Evolutionary conservation across 148 eudicot genomes (phyloP).

Genomic region (Heliosperma pusillum): DNA sequence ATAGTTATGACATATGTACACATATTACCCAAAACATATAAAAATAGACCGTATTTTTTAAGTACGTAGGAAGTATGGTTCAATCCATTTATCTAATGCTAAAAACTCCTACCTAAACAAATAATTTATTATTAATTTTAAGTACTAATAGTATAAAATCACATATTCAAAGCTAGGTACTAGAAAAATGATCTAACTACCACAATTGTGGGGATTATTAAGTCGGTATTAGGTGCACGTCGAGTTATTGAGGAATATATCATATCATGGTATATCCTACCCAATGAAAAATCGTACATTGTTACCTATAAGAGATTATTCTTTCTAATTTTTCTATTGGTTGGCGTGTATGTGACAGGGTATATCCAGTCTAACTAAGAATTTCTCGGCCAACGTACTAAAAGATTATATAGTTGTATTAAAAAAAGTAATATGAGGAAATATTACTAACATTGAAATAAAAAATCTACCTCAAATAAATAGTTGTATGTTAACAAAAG

Average conservation of each 20-base stretch:
- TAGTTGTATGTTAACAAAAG: too few relatives aligned
- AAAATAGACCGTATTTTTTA: background rate
- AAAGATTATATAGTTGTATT: too few relatives aligned
- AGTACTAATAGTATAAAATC: background rate
- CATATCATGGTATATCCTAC: background rate
- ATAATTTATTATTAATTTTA: background rate
- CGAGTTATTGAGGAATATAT: background rate
- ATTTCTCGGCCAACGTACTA: too few relatives aligned
- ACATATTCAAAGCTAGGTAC: background rate
- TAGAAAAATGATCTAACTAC: background rate
- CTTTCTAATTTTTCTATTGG: too few relatives aligned
- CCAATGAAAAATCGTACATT: background rate
- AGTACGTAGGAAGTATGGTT: background rate
- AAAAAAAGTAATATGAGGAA: too few relatives aligned
- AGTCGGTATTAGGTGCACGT: background rate
- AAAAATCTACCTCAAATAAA: too few relatives aligned
- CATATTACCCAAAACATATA: conserved; percentile 7
- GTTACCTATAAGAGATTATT: too few relatives aligned
- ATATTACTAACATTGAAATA: too few relatives aligned
- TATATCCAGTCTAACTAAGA: too few relatives aligned
- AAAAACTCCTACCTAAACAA: conserved; percentile 1
- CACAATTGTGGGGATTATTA: background rate
- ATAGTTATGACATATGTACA: background rate
- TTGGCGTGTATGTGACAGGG: too few relatives aligned
- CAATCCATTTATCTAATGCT: background rate